Evolutionary conservation across 2,329 filamentous ascomycete genomes (phyloP).

Genomic region (Colletotrichum lupini): DNA sequence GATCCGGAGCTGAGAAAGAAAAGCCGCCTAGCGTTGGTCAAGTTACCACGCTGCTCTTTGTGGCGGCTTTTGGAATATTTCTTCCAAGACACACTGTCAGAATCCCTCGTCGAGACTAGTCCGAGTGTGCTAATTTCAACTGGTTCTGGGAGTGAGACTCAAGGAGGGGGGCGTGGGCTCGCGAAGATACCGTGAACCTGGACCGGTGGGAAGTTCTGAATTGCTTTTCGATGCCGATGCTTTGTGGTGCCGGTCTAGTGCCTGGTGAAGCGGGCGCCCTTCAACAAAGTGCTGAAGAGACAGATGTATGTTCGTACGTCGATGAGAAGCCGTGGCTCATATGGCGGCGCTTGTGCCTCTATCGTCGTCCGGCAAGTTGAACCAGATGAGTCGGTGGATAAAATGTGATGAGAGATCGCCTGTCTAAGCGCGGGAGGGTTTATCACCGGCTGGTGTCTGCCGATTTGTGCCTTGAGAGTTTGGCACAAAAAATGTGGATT

Average conservation of each 20-base stretch:
- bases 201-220: conserved; percentile 30
- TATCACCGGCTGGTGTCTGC: neutral
- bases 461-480: conserved; percentile 2
- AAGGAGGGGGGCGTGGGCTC: conserved; percentile 24
- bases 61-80: conserved; percentile 30
- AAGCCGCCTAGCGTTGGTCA: conserved; percentile 36
- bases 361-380: neutral
- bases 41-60: conserved; percentile 36
- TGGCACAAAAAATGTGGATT: conserved; percentile 15
- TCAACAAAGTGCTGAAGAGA: conserved; percentile 23
- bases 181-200: conserved; percentile 28
- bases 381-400: neutral
- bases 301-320: neutral
- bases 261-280: conserved; percentile 22
- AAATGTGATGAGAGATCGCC: neutral
- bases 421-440: neutral
- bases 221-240: conserved; percentile 35
- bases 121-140: conserved; percentile 21
- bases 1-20: conserved; percentile 27
- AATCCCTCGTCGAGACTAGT: conserved; percentile 25
- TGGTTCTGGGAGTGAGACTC: conserved; percentile 26
- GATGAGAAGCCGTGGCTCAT: neutral
- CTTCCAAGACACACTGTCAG: conserved; percentile 31
- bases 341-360: neutral
- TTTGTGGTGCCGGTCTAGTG: conserved; percentile 33